Conservation (phyloP, 2,329 filamentous ascomycete species). For the Paramyrothecium sp. region DNA sequence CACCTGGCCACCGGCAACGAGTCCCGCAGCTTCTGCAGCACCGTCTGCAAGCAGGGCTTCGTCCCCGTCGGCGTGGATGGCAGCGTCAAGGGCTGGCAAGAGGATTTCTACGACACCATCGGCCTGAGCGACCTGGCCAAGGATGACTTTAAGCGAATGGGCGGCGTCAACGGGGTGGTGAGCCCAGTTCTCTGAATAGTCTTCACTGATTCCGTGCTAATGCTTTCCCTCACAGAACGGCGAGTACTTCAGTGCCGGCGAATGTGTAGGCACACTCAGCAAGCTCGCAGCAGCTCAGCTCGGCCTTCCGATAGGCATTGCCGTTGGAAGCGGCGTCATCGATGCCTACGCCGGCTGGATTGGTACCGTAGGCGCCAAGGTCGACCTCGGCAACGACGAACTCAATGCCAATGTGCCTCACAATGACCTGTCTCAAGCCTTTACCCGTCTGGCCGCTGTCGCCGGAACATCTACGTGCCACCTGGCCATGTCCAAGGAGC, state of each 20-base stretch:
- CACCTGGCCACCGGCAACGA: slow-evolving; percentile 92
- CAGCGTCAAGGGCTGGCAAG: slow-evolving; percentile 97
- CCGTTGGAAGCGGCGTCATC: slow-evolving; percentile 94
- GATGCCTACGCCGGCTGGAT: slow-evolving; percentile 99
- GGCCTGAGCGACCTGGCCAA: slow-evolving; percentile 81
- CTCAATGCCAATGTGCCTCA: slow-evolving; percentile 66
- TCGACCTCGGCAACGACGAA: slow-evolving; percentile 66
- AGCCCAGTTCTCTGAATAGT: slow-evolving; percentile 40
- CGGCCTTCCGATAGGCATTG: slow-evolving; percentile 81
- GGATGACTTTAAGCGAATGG: slow-evolving; percentile 89
- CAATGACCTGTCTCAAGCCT: slow-evolving; percentile 90
- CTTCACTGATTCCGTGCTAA: not conserved
- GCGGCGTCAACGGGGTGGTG: slow-evolving; percentile 93
- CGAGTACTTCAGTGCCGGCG: slow-evolving; percentile 85
- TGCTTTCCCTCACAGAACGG: slow-evolving; percentile 65
- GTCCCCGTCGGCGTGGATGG: slow-evolving; percentile 97
- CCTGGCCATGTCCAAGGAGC: slow-evolving; percentile 88
- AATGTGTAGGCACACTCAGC: slow-evolving; percentile 82
- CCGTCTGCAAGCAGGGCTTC: slow-evolving; percentile 95
- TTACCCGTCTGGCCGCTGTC: slow-evolving; percentile 87
- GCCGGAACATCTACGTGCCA: slow-evolving; percentile 98
- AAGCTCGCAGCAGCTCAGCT: slow-evolving; percentile 81
- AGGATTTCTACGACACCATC: slow-evolving; percentile 85
- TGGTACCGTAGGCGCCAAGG: slow-evolving; percentile 96
- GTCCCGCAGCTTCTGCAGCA: slow-evolving; percentile 90